A percentile compares a stretch with the other conserved stretches of the same genome.
Conservation (phyloP, 2,329 filamentous ascomycete species). For the Fusarium ramigenum region DNA sequence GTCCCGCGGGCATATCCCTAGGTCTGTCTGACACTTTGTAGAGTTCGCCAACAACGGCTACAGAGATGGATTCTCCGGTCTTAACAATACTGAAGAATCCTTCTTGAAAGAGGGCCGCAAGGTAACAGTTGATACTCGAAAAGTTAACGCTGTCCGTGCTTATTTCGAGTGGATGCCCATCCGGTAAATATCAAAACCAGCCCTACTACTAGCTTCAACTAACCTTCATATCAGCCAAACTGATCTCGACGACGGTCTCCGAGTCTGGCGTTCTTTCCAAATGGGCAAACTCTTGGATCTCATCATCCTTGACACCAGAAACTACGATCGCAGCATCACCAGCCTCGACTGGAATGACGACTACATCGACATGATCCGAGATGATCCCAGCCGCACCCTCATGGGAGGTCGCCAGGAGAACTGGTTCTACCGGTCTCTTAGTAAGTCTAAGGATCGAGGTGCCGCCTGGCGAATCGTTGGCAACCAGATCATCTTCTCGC, state of each 20-base stretch:
- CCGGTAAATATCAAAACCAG: constrained; percentile 52
- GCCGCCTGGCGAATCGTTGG: constrained; percentile 77
- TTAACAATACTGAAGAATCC: constrained; percentile 61
- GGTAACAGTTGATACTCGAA: constrained; percentile 75
- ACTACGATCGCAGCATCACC: constrained; percentile 75
- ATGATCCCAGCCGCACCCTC: constrained; percentile 73
- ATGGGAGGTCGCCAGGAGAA: constrained; percentile 79
- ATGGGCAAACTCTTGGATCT: constrained; percentile 73
- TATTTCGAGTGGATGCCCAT: constrained; percentile 69
- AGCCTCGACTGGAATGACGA: constrained; percentile 40
- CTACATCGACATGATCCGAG: constrained; percentile 57
- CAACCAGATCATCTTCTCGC: constrained; percentile 75
- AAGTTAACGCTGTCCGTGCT: constrained; percentile 77
- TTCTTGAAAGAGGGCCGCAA: constrained; percentile 11
- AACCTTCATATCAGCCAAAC: constrained; percentile 13
- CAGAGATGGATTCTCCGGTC: constrained; percentile 65
- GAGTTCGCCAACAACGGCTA: constrained; percentile 73
- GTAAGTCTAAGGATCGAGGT: constrained; percentile 67
- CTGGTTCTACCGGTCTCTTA: constrained; percentile 74
- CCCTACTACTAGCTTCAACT: not conserved
- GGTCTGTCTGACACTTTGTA: not conserved
- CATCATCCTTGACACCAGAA: constrained; percentile 74
- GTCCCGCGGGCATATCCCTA: fast-evolving
- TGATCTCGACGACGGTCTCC: constrained; percentile 70
- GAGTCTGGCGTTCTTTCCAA: constrained; percentile 73